Evolutionary conservation across 225 moss, liverwort and hornwort genomes (phyloP).

Genomic region (Takakia lepidozioides): DNA sequence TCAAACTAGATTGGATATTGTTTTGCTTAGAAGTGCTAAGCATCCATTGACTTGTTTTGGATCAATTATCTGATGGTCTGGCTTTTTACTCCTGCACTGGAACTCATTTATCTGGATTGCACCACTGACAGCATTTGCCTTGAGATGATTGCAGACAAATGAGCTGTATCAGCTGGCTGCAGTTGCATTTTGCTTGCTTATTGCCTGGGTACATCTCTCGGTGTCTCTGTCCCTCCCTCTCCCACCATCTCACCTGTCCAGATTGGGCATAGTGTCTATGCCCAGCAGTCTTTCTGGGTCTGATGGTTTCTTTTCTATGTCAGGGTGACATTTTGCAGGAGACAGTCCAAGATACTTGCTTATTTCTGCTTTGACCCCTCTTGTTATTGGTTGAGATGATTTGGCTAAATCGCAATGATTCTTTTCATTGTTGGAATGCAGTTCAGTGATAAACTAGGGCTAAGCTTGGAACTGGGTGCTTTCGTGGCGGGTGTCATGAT

Average conservation of each 20-base stretch:
- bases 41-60: too few relatives aligned
- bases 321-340: too few relatives aligned
- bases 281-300: too few relatives aligned
- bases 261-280: too few relatives aligned
- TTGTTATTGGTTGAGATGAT: too few relatives aligned
- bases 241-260: background rate
- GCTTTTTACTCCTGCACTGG: too few relatives aligned
- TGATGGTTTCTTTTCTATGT: too few relatives aligned
- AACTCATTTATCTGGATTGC: background rate
- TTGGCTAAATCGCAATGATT: too few relatives aligned
- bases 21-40: too few relatives aligned
- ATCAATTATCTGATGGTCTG: background rate
- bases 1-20: background rate
- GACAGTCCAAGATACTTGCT: too few relatives aligned
- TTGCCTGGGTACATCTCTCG: conserved; percentile 61
- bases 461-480: conserved; percentile 98
- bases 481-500: conserved; percentile 99
- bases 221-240: background rate
- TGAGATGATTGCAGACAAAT: conserved; percentile 52
- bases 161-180: conserved; percentile 92
- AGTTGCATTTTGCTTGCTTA: conserved; percentile 91
- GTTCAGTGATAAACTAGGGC: conserved; percentile 89
- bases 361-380: too few relatives aligned
- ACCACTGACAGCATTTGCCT: background rate
- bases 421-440: conserved; percentile 28